Evolutionary conservation across 1,284 basidiomycete genomes (phyloP), one percentile per base, ranked within the genome.

Genomic region (Rhodotorula sp.): DNA sequence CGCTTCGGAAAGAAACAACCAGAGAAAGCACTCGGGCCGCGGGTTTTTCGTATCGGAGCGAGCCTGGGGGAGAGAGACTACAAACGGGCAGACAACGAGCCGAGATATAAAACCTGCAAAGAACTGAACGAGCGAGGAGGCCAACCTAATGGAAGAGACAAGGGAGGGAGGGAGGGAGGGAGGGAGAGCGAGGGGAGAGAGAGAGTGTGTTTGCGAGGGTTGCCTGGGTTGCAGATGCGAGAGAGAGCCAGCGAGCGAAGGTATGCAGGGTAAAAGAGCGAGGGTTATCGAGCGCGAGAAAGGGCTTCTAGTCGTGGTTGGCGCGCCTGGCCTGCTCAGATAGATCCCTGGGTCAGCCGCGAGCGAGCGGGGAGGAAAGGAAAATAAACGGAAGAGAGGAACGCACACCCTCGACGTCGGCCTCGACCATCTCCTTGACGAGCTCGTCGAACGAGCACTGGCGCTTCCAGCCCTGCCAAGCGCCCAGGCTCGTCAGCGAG

Each of bases 371-470:
- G 6, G 6, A n/a, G 2, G 5, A 24, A 1, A 26, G 13, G 18
- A 3, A 30, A 4, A 24, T 13, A 2, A 4, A 30, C 4, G 9
- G 8, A 34, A 51, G 47, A 26, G n/a, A 44, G 34, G 26, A 40
- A 63, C 70, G 28, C 37, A 68, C 66, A 44, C 74, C 74, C 65
- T 75, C 74, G 30, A 93, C 79, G 79, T 94, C 91, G 22, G 88
- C 86, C 50, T 85, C 83, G 18, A 94, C 91, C 92, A 95, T 94
- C 84, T 94, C 91, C 77, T 86, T 85, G 53, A 95, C 89, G 68
- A 95, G 86, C 56, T 85, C 81, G 70, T 91, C 86, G 78, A 94
- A 95, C 75, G 86, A 83, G 64, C 91, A 87, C 74, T 87, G 83
- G 74, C 92, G 88, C 80, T 88, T 91, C 92, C 92, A 95, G 16